Evolutionary conservation across 2,329 filamentous ascomycete genomes (phyloP).

Genomic region (Colletotrichum caudatum): DNA sequence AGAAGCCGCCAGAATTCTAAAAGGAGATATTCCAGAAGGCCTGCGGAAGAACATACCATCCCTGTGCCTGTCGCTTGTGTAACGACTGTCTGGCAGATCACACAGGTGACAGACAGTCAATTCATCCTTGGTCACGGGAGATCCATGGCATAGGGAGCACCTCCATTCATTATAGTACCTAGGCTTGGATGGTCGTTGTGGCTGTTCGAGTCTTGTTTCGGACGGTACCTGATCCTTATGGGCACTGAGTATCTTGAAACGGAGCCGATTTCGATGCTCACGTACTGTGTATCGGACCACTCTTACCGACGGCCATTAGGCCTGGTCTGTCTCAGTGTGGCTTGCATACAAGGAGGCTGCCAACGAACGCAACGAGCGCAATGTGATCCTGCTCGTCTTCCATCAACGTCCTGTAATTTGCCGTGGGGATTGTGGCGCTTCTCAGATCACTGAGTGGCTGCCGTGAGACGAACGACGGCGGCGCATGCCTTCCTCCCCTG

Average conservation of each 20-base stretch:
- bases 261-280: neutral
- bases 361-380: neutral
- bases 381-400: neutral
- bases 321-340: conserved; percentile 14
- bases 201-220: conserved; percentile 38
- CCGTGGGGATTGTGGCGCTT: neutral
- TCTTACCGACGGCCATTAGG: neutral
- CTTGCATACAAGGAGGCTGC: neutral
- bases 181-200: conserved; percentile 11
- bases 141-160: conserved; percentile 20
- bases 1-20: conserved; percentile 15
- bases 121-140: neutral
- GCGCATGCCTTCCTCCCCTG: conserved; percentile 25
- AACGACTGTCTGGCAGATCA: conserved; percentile 33
- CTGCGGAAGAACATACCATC: conserved; percentile 20
- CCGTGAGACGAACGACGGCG: neutral
- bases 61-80: conserved; percentile 29
- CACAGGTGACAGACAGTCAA: conserved; percentile 14
- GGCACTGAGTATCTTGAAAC: conserved; percentile 24
- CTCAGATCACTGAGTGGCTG: neutral
- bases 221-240: conserved; percentile 22
- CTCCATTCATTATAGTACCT: conserved; percentile 1
- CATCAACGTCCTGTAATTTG: neutral
- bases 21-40: conserved; percentile 35
- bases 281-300: neutral